Conservation (phyloP, 257 asterid genomes). For the Paulownia fortunei region DNA sequence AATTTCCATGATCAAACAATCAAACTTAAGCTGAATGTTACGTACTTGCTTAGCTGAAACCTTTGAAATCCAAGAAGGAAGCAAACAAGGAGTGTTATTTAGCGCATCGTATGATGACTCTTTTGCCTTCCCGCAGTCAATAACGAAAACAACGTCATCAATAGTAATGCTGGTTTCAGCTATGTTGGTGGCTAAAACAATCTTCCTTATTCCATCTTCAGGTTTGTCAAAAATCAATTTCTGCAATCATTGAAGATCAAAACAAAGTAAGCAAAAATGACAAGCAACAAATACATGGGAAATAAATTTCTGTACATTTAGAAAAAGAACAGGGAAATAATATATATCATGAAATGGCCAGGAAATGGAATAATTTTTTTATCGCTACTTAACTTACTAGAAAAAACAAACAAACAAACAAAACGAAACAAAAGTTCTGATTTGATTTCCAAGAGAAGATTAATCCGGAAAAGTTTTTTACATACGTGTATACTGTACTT, state of each 20-base stretch:
- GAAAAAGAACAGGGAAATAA: not conserved
- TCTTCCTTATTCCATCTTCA: slow-evolving; percentile 81
- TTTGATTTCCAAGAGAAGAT: not conserved
- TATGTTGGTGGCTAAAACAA: slow-evolving; percentile 89
- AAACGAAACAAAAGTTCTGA: not conserved
- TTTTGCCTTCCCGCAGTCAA: slow-evolving; percentile 96
- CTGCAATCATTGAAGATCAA: slow-evolving; percentile 56
- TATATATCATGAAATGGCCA: not conserved
- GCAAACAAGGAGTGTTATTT: slow-evolving; percentile 95
- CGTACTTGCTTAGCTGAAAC: slow-evolving; percentile 90
- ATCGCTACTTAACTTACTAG: not conserved
- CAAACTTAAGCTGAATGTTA: slow-evolving; percentile 25
- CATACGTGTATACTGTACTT: not conserved
- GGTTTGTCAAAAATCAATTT: slow-evolving; percentile 83
- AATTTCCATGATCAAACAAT: not conserved
- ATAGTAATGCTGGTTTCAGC: slow-evolving; percentile 98
- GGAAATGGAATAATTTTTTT: not conserved
- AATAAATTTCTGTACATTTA: not conserved
- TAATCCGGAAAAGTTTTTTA: not conserved
- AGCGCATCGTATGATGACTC: slow-evolving; percentile 96
- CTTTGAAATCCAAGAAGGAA: slow-evolving; percentile 96
- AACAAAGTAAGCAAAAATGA: slow-evolving; percentile 28
- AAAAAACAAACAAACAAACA: not conserved
- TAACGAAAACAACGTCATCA: slow-evolving; percentile 80
- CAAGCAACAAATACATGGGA: not conserved